These are phyloP conservation scores for Pelargonium australe DNA, from an alignment of 441 rosid genomes.

Conservation along the genomic window DNA sequence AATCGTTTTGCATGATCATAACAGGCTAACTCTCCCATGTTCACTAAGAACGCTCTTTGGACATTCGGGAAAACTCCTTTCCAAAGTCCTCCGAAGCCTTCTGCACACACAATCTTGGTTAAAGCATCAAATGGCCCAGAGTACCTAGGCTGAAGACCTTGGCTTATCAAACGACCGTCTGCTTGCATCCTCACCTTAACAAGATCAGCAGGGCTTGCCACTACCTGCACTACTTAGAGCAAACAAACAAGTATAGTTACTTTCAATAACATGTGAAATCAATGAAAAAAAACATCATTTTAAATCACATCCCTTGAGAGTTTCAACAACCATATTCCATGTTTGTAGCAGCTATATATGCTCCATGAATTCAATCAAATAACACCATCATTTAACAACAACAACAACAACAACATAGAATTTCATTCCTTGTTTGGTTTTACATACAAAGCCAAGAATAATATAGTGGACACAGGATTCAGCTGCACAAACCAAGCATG, in stretches of 20 bases:
- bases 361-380: not conserved
- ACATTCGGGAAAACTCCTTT: conserved; percentile 79
- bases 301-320: no score
- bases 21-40: conserved; percentile 87
- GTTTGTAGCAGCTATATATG: not conserved
- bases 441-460: not conserved
- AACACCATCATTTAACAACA: not conserved
- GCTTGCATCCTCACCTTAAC: conserved; percentile 94
- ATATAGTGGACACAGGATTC: not conserved
- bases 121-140: conserved; percentile 58
- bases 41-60: conserved; percentile 81
- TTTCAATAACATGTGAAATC: not conserved
- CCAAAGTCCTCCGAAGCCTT: conserved; percentile 73
- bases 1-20: conserved; percentile 78
- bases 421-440: not conserved
- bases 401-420: not conserved
- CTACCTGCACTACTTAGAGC: conserved; percentile 53
- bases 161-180: conserved; percentile 45
- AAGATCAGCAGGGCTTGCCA: conserved; percentile 88
- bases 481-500: not conserved
- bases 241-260: conserved; percentile 18
- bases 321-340: no score
- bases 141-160: conserved; percentile 63
- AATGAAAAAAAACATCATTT: no score
- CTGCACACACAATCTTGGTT: conserved; percentile 39